Evolutionary conservation across 1,284 basidiomycete species (phyloP), one percentile per base, ranked within the genome.

Genomic region (Moniliophthora roreri): DNA sequence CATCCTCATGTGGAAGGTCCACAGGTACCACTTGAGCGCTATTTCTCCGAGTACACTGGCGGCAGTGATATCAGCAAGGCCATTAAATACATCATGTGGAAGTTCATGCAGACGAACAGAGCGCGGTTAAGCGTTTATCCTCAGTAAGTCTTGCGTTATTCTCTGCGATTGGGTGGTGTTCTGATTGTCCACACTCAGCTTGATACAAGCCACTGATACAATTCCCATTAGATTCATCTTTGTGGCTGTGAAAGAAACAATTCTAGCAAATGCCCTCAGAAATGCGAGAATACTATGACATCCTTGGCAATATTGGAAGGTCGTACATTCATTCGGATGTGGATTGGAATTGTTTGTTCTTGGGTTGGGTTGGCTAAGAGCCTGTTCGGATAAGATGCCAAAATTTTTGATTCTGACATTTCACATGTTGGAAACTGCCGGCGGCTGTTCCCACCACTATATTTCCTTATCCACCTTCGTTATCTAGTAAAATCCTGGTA

Each of bases 31-130:
- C 75, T 98, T 13, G 91, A 94, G 50, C 79, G 82, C 57, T 96
- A 93, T 70, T 98, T 97, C 70, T 88, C 93, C 1, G 96, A 98
- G 65, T 98, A 97, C 71, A 92, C 92, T 0, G 92, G 92, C 36
- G 95, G 95, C 0, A 71, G 88, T 5, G 94, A 98, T 65, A 92
- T 98, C 68, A 97, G 97, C 78, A 98, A 98, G 72, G 95, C 94
- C 1, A 93, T 95, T 2, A 98, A 98, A 67, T 98, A 96, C 66
- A 97, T 98, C 56, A 74, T 98, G 21, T 98, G 95, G 95, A 77
- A 93, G 59, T 98, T 98, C 62, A 97, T 95, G 74, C 93, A 96
- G 69, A 89, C 91, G 42, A 98, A 98, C 66, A 76, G 93, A 24
- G 92, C 92, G 32, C 74, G 89, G 50, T 69, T 96, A 56, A 92